Base-by-base conservation (phyloP, 2,329 filamentous ascomycete species). In the Diaporthe citri region DNA sequence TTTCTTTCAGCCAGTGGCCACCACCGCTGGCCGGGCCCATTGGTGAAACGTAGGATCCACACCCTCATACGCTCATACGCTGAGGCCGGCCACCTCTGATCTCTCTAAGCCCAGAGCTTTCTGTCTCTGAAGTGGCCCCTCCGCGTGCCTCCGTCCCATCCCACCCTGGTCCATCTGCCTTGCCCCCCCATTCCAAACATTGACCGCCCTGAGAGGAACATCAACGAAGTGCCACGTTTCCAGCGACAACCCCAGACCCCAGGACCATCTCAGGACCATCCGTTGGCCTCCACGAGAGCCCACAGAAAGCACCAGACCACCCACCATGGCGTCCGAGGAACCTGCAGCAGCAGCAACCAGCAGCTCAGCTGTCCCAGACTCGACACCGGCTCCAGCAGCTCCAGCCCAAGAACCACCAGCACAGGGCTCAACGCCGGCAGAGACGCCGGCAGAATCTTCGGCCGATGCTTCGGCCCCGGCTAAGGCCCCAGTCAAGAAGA, bases 311-410 rank as follows among this genome's bases (percentile, higher is more conserved):
- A 34, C 48, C 64, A 41, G 13, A 20, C n/a, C 64, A 51, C 48
- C 41, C 75, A 48, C 25, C 20, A 76, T 76, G 75, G 73, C 73
- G 17, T 76, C 75, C 31, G 75, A 76, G 62, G 69, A 66, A 64
- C 20, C 69, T 67, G 22, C 51, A 51, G 56, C 55, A 67, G 28
- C 39, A 41, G 62, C 46, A 48, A 62, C 46, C 70, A 72, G 46
- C 70, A 71, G 48, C 59, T n/a, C 73, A 10, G 43, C 31, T 55
- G 41, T 43, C 17, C 41, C 72, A 31, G 48, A 67, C 62, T 39
- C 64, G 52, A 67, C 74, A 28, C 51, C 74, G 22, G 55, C 71
- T 17, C 56, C 71, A 55, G 56, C 64, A 64, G 43, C 71, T 7
- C 31, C 64, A 31, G 56, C 74, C 17, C 25, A 48, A 28, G 72